Evolutionary conservation across 176 grass and related monocot species (phyloP).

Genomic region (Rhynchospora breviuscula): DNA sequence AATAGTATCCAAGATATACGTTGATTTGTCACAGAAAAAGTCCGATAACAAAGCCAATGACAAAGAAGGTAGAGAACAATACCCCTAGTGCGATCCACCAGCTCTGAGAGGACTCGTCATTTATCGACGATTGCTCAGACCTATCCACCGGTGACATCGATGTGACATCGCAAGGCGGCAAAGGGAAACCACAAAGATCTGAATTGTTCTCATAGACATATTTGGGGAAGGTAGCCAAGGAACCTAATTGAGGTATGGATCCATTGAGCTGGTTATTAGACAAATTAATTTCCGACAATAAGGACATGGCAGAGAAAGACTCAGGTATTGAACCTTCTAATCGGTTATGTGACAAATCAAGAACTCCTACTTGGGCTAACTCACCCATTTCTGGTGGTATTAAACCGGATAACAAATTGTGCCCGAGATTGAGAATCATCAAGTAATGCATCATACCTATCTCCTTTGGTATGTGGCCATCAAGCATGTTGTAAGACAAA

Average conservation of each 20-base stretch:
- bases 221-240: slow-evolving; percentile 63
- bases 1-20: no score
- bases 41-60: no score
- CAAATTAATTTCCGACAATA: slow-evolving; percentile 80
- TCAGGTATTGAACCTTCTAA: slow-evolving; percentile 68
- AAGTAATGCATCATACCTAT: slow-evolving; percentile 80
- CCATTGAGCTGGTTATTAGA: slow-evolving; percentile 86
- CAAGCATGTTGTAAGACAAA: slow-evolving; percentile 76
- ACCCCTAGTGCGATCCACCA: no score
- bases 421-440: slow-evolving; percentile 90
- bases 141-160: no score
- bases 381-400: slow-evolving; percentile 55
- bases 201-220: slow-evolving; percentile 71
- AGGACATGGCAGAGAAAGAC: slow-evolving; percentile 58
- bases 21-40: no score
- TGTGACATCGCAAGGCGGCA: slow-evolving; percentile 28
- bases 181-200: slow-evolving; percentile 71
- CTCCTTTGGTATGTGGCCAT: slow-evolving; percentile 61
- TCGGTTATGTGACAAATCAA: slow-evolving; percentile 75
- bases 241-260: slow-evolving; percentile 71
- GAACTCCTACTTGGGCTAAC: slow-evolving; percentile 51
- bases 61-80: no score
- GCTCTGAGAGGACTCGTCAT: no score
- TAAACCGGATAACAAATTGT: slow-evolving; percentile 60
- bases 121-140: no score